phyloP scores from a whole-genome alignment of 176 grass and related monocot species.

The Oryza brachyantha region DNA sequence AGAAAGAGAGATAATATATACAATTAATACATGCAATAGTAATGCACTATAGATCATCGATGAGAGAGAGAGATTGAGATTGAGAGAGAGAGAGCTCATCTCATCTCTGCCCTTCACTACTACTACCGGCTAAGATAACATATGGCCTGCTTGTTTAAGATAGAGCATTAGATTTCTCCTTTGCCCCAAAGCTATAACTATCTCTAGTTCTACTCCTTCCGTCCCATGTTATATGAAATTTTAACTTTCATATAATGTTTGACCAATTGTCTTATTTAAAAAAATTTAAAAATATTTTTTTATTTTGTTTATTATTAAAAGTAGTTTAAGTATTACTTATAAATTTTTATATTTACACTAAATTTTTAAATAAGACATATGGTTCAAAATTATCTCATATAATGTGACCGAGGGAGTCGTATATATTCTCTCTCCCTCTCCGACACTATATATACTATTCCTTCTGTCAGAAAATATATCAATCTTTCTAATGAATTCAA shows the following conservation, averaged over 20 bases:
- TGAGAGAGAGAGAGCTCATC: conserved; percentile 19
- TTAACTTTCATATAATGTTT: no score
- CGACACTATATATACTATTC: not conserved
- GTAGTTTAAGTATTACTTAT: no score
- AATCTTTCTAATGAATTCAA: no score
- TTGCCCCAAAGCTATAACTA: conserved; percentile 3
- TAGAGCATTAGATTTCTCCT: not conserved
- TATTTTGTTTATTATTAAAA: no score
- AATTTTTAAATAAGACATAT: no score
- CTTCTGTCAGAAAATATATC: no score
- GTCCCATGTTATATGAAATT: no score
- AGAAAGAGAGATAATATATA: conserved; percentile 6
- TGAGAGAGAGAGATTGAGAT: conserved; percentile 25
- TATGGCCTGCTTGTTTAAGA: conserved; percentile 4
- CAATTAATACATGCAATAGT: conserved; percentile 53
- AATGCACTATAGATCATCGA: conserved; percentile 36
- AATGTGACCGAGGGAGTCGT: no score
- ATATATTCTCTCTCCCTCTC: not conserved
- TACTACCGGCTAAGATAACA: not conserved
- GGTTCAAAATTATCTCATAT: no score
- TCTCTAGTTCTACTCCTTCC: not conserved
- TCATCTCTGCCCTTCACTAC: not conserved
- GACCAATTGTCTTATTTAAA: no score
- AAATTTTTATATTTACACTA: no score
- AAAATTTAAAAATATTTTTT: no score